These are phyloP conservation scores for Thelonectria discophora DNA, from an alignment of 2,329 filamentous ascomycete genomes.

Conservation along the genomic window DNA sequence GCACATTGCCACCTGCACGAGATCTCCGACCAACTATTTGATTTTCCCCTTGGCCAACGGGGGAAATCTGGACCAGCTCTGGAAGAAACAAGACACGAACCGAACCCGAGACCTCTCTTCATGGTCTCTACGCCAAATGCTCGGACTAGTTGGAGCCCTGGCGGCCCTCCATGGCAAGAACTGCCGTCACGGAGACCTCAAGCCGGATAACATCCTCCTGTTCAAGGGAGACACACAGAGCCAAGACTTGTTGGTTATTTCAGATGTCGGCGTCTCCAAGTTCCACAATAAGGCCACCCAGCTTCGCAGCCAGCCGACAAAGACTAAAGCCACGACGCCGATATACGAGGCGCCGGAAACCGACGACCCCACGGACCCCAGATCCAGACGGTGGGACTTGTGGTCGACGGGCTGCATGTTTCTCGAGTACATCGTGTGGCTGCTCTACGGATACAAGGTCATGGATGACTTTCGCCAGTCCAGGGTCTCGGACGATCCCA, in stretches of 20 bases:
- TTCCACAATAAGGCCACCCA: slow-evolving; percentile 19
- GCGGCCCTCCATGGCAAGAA: slow-evolving; percentile 19
- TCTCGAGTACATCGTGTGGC: slow-evolving; percentile 30
- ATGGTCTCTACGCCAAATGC: slow-evolving; percentile 31
- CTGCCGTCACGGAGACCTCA: slow-evolving; percentile 32
- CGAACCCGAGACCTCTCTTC: neutral
- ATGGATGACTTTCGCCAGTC: slow-evolving; percentile 14
- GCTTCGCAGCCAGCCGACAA: slow-evolving; percentile 21
- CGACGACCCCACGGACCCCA: slow-evolving; percentile 2
- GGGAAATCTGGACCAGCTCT: slow-evolving; percentile 28
- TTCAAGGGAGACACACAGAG: neutral
- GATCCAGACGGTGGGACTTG: slow-evolving; percentile 27
- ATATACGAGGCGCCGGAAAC: slow-evolving; percentile 32
- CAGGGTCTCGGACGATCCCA: slow-evolving; percentile 10
- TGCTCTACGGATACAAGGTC: slow-evolving; percentile 9
- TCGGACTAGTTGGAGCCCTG: slow-evolving; percentile 21
- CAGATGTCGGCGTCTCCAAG: slow-evolving; percentile 32
- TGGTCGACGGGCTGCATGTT: slow-evolving; percentile 34
- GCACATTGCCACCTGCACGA: slow-evolving; percentile 21
- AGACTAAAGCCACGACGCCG: slow-evolving; percentile 17
- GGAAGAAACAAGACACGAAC: neutral
- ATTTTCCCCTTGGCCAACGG: slow-evolving; percentile 34
- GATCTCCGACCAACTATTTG: slow-evolving; percentile 16
- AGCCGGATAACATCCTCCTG: slow-evolving; percentile 32
- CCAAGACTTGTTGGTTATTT: slow-evolving; percentile 13